Evolutionary conservation across 495 filamentous ascomycete genomes (phyloP).

Genomic region (Bacidia gigantensis): DNA sequence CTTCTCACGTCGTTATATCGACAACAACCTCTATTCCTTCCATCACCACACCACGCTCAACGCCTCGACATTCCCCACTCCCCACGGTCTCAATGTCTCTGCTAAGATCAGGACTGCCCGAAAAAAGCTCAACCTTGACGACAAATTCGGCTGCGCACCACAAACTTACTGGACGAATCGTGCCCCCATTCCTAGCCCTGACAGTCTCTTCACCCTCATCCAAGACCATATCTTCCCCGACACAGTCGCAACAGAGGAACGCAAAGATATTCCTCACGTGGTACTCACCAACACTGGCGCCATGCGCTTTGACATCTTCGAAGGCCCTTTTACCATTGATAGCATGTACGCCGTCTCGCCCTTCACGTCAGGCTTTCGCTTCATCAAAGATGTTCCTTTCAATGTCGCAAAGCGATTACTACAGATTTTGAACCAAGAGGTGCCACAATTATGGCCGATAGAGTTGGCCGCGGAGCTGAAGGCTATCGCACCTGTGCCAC

Average conservation of each 20-base stretch:
- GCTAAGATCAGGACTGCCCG: constrained; percentile 56
- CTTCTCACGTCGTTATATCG: constrained; percentile 77
- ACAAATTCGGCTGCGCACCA: constrained; percentile 70
- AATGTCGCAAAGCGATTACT: constrained; percentile 54
- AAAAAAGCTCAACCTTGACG: constrained; percentile 55
- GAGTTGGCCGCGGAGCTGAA: not conserved
- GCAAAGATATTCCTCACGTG: constrained; percentile 42
- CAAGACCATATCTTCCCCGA: constrained; percentile 58
- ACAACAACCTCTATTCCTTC: constrained; percentile 83
- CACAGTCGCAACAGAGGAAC: constrained; percentile 36
- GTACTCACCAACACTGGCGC: constrained; percentile 79
- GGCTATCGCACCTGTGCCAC: not conserved
- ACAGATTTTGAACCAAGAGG: constrained; percentile 57
- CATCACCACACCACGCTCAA: constrained; percentile 68
- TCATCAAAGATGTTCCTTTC: constrained; percentile 68
- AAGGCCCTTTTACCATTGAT: constrained; percentile 79
- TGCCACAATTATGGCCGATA: constrained; percentile 37
- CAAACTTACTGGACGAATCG: constrained; percentile 67
- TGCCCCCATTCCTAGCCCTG: constrained; percentile 48
- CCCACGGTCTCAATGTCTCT: constrained; percentile 60
- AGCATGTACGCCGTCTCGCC: constrained; percentile 75
- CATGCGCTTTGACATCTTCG: constrained; percentile 89
- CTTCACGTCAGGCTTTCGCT: constrained; percentile 69
- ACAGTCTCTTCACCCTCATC: constrained; percentile 72
- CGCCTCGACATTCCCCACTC: constrained; percentile 58